Conservation (phyloP, 2,329 filamentous ascomycete genomes). For the Penicillium sp. region DNA sequence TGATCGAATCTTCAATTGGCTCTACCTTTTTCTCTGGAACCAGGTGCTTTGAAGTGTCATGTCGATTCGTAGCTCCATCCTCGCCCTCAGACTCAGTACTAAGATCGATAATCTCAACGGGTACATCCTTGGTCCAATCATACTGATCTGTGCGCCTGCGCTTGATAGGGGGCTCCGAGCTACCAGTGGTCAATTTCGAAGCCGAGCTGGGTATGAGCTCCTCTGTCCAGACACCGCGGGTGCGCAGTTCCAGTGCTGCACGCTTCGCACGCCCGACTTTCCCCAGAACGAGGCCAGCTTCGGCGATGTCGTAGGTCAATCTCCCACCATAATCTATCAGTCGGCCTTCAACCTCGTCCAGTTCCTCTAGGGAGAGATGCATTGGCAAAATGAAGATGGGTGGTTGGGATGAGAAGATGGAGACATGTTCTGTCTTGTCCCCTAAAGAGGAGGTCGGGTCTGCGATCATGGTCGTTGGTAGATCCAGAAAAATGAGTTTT, state of each 20-base stretch:
- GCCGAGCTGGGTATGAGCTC: constrained; percentile 22
- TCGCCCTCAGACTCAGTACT: constrained; percentile 35
- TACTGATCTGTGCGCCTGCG: constrained; percentile 19
- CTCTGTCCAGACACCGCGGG: constrained; percentile 58
- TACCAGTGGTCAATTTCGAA: background rate
- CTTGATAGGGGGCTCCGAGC: constrained; percentile 27
- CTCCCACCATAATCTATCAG: constrained; percentile 57
- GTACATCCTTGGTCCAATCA: background rate
- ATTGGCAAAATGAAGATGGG: constrained; percentile 71
- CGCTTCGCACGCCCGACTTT: constrained; percentile 69
- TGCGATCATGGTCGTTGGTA: background rate
- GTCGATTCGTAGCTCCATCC: constrained; percentile 19
- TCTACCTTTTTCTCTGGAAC: constrained; percentile 1
- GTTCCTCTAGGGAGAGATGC: constrained; percentile 64
- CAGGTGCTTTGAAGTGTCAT: constrained; percentile 11
- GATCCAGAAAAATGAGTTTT: background rate
- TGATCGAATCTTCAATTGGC: constrained; percentile 37
- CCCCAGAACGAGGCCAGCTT: constrained; percentile 73
- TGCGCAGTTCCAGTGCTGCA: constrained; percentile 74
- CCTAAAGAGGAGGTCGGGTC: background rate
- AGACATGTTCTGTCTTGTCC: background rate
- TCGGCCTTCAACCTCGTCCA: constrained; percentile 63
- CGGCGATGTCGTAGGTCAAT: constrained; percentile 68
- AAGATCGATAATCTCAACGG: constrained; percentile 29
- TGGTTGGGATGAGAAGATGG: constrained; percentile 49